phyloP scores from a whole-genome alignment of 148 eudicot species.

The Limonium bicolor region DNA sequence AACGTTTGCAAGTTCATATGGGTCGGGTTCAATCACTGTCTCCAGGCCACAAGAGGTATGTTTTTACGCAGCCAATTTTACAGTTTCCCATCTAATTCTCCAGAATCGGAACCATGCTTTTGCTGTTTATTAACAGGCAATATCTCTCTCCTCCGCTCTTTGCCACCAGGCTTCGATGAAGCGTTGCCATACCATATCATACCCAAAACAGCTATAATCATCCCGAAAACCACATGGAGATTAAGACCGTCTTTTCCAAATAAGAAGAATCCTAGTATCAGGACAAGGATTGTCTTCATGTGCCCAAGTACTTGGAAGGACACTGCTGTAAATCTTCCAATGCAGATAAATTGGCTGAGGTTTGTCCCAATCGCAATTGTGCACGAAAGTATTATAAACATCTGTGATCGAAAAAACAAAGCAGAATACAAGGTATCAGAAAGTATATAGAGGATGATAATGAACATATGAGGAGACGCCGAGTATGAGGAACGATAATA shows the following conservation, averaged over 20 bases:
- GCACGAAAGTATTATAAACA: conserved; percentile 63
- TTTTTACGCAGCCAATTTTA: no score
- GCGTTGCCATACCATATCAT: conserved; percentile 93
- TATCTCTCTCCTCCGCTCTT: conserved; percentile 57
- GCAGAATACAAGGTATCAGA: neutral
- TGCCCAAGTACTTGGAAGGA: conserved; percentile 92
- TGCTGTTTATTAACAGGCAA: conserved; percentile 38
- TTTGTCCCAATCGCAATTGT: conserved; percentile 84
- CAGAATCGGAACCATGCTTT: conserved; percentile 45
- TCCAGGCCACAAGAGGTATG: no score
- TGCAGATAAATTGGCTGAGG: conserved; percentile 94
- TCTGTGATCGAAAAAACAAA: conserved; percentile 20
- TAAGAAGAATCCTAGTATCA: conserved; percentile 73
- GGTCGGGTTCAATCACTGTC: no score
- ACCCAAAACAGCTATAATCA: conserved; percentile 75
- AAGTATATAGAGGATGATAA: no score
- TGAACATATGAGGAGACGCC: neutral
- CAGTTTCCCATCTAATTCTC: conserved; percentile 50
- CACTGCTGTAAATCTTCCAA: conserved; percentile 89
- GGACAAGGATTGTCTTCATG: conserved; percentile 92
- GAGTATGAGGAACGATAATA: neutral
- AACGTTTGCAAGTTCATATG: no score
- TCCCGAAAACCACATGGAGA: conserved; percentile 72
- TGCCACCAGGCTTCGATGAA: conserved; percentile 86
- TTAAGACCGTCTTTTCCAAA: conserved; percentile 89